Evolutionary conservation across 2,329 filamentous ascomycete species (phyloP), one percentile per base, ranked within the genome.

Genomic region (Ophiocordyceps robertsii): DNA sequence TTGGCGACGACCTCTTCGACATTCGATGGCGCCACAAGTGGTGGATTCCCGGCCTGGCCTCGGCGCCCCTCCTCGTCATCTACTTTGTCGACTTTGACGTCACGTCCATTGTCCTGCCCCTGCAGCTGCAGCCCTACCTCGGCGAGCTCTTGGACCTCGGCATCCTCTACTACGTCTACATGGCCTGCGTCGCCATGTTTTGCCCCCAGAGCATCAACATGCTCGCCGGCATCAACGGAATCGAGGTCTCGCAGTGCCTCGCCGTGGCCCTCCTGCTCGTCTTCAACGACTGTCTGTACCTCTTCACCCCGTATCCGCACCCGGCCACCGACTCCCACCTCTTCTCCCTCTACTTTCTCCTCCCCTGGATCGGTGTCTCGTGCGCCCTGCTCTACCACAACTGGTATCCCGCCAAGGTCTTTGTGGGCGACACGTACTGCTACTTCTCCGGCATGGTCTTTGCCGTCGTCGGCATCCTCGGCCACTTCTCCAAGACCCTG

Each of bases 361-460:
- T 96, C 14, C 92, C 92, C 14, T 96, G 96, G 69, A 75, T 96
- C 46, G 92, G 88, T 40, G 92, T 95, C 42, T 95, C 88, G 8
- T 64, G 84, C 40, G 92, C 92, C 9, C 73, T 98, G 14, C 75
- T 92, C 56, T 77, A 67, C 59, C 89, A 98, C 68, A 98, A 98
- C 64, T 93, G 88, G 85, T 98, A 88, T 58, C 92, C 92, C 0
- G 87, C 90, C 21, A 81, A 80, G 54, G 92, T 96, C 10, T 98
- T 98, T 56, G 90, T 96, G 10, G 92, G 92, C 43, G 92, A 98
- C 63, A 98, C 92, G 4, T 98, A 96, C 72, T 98, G 92, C 73
- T 98, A 98, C 67, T 95, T 98, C 62, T 92, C 92, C 1, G 92
- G 92, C 51, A 98, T 98, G 88, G 85, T 96, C 33, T 98, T 98